A percentile compares a stretch with the other conserved stretches of the same genome.
Conservation (phyloP, 2,329 filamentous ascomycete genomes). For the Corinectria fuckeliana region DNA sequence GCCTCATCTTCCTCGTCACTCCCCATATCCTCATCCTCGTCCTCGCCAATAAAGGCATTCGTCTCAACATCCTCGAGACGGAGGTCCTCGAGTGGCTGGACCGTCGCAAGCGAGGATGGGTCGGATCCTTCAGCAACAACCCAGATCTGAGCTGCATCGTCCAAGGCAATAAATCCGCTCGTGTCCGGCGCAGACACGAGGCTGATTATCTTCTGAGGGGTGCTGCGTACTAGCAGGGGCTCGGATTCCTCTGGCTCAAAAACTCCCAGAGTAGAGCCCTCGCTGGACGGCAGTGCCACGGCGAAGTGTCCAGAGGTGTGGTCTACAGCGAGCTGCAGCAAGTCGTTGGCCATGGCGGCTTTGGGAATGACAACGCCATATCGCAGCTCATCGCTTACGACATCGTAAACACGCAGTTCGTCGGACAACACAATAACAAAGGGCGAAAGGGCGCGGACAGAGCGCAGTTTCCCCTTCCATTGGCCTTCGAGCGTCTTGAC, state of each 20-base stretch:
- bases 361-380: slow-evolving; percentile 67
- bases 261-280: slow-evolving; percentile 65
- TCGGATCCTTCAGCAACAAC: slow-evolving; percentile 65
- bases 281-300: slow-evolving; percentile 58
- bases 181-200: slow-evolving; percentile 68
- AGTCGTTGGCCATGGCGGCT: slow-evolving; percentile 46
- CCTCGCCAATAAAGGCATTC: slow-evolving; percentile 39
- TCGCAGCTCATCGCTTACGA: slow-evolving; percentile 77
- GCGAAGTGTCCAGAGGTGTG: slow-evolving; percentile 69
- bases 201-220: slow-evolving; percentile 67
- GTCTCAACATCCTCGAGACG: slow-evolving; percentile 50
- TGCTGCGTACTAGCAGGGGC: slow-evolving; percentile 64
- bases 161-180: slow-evolving; percentile 77
- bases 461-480: slow-evolving; percentile 68
- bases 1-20: slow-evolving; percentile 52
- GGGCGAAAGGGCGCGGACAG: slow-evolving; percentile 74
- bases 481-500: slow-evolving; percentile 71
- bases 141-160: slow-evolving; percentile 77
- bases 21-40: slow-evolving; percentile 50
- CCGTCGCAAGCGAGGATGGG: slow-evolving; percentile 57
- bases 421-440: slow-evolving; percentile 79
- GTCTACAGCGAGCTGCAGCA: slow-evolving; percentile 77
- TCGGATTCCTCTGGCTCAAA: slow-evolving; percentile 68
- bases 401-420: slow-evolving; percentile 79
- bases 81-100: slow-evolving; percentile 62